These are phyloP conservation scores for Aegilops speltoides DNA, from an alignment of 176 grass and related monocot species.

Conservation along the genomic window DNA sequence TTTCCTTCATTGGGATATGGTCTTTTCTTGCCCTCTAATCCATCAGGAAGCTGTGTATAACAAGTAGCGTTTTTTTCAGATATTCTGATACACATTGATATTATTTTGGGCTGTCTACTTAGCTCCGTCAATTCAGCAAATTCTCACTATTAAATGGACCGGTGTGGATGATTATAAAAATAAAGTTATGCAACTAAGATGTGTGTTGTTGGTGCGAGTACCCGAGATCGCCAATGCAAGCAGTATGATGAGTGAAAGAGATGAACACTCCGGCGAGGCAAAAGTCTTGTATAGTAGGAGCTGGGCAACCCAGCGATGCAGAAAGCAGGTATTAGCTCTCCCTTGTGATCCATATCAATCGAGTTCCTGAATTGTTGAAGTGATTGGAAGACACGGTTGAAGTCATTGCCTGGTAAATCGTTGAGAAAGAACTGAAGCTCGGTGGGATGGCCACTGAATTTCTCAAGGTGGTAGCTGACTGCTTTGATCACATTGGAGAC, in stretches of 20 bases:
- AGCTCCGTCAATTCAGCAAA: too few relatives aligned
- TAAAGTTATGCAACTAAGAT: not conserved
- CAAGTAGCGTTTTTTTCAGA: not conserved
- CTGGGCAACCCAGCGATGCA: slow-evolving; percentile 29
- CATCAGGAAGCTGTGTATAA: slow-evolving; percentile 5
- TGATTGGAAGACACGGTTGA: slow-evolving; percentile 45
- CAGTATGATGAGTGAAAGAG: slow-evolving; percentile 36
- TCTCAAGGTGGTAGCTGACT: not conserved
- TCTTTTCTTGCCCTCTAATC: not conserved
- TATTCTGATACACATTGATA: not conserved
- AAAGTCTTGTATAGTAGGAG: slow-evolving; percentile 44
- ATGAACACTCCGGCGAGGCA: slow-evolving; percentile 42
- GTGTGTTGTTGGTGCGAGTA: not conserved
- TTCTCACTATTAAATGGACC: too few relatives aligned
- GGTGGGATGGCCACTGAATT: not conserved
- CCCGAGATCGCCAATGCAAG: slow-evolving; percentile 35
- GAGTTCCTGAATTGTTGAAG: not conserved
- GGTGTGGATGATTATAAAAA: too few relatives aligned
- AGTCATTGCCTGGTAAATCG: slow-evolving; percentile 42
- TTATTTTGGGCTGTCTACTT: too few relatives aligned
- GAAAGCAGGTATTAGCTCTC: not conserved
- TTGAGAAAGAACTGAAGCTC: slow-evolving; percentile 58
- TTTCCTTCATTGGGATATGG: not conserved
- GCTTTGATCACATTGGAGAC: slow-evolving; percentile 10
- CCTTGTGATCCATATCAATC: not conserved